Evolutionary conservation across 2,329 filamentous ascomycete species (phyloP).

Genomic region (Talaromyces pinophilus): DNA sequence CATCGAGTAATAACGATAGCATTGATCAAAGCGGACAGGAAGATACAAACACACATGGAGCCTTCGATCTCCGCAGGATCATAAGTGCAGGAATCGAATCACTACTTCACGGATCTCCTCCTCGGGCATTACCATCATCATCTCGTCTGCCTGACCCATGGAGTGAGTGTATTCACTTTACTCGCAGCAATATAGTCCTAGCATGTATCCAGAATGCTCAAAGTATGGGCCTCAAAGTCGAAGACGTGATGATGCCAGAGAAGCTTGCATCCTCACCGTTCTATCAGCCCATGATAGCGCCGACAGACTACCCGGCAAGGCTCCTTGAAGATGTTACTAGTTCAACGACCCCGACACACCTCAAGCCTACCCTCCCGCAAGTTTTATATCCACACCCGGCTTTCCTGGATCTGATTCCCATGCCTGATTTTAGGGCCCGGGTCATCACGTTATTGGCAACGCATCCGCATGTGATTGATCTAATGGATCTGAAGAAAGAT

Average conservation of each 20-base stretch:
- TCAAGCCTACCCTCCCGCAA: constrained; percentile 43
- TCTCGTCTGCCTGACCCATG: constrained; percentile 4
- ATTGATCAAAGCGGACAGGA: not conserved
- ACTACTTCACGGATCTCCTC: not conserved
- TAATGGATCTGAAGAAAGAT: constrained; percentile 42
- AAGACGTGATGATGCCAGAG: constrained; percentile 23
- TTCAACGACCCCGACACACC: constrained; percentile 34
- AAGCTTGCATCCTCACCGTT: constrained; percentile 37
- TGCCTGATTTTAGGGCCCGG: constrained; percentile 37
- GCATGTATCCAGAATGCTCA: constrained; percentile 10
- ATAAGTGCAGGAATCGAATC: constrained; percentile 18
- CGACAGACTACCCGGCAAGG: not conserved
- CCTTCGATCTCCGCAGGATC: constrained; percentile 29
- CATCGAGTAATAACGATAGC: not conserved
- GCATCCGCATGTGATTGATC: constrained; percentile 34
- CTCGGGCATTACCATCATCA: not conserved
- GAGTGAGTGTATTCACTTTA: constrained; percentile 5
- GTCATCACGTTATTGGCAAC: constrained; percentile 37
- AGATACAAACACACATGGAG: constrained; percentile 5
- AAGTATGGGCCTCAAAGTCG: constrained; percentile 2
- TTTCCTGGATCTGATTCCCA: constrained; percentile 40
- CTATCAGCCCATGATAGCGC: constrained; percentile 26
- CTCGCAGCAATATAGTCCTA: not conserved
- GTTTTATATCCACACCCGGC: constrained; percentile 43
- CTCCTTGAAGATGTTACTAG: constrained; percentile 29